phyloP scores from a whole-genome alignment of 2,329 filamentous ascomycete species.

The Aspergillus chevalieri region DNA sequence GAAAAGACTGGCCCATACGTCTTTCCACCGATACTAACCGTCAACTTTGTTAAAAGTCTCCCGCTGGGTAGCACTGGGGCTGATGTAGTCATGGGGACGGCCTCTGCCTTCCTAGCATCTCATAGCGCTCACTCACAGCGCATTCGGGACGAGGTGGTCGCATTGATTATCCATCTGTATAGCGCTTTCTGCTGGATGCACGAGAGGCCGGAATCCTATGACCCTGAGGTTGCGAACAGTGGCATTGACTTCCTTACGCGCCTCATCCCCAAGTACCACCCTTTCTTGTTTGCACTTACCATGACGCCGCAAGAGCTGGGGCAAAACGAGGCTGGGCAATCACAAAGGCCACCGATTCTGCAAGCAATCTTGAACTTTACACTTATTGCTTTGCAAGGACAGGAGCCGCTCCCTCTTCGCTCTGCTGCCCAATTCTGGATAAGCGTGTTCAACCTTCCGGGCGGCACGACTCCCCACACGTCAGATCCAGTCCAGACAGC shows the following conservation, averaged over 20 bases:
- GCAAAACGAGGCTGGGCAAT: neutral
- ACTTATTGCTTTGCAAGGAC: conserved; percentile 34
- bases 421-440: conserved; percentile 41
- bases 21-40: conserved; percentile 36
- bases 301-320: conserved; percentile 13
- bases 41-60: conserved; percentile 37
- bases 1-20: conserved; percentile 40
- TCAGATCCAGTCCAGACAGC: conserved; percentile 21
- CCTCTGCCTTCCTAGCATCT: conserved; percentile 42
- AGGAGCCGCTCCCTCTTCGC: conserved; percentile 43
- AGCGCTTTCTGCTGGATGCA: conserved; percentile 33
- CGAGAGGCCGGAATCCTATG: conserved; percentile 28
- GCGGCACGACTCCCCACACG: conserved; percentile 13
- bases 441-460: conserved; percentile 31
- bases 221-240: conserved; percentile 39
- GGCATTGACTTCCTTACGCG: conserved; percentile 41
- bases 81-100: conserved; percentile 41
- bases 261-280: conserved; percentile 37
- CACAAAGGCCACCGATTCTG: conserved; percentile 21
- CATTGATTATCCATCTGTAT: conserved; percentile 35
- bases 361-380: conserved; percentile 36
- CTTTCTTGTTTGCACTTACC: conserved; percentile 32
- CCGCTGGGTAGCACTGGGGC: conserved; percentile 34
- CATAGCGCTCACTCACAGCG: conserved; percentile 30
- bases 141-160: conserved; percentile 28